Evolutionary conservation across 2,329 filamentous ascomycete genomes (phyloP), one percentile per base, ranked within the genome.

Genomic region (Aspergillus ochraceoroseus): DNA sequence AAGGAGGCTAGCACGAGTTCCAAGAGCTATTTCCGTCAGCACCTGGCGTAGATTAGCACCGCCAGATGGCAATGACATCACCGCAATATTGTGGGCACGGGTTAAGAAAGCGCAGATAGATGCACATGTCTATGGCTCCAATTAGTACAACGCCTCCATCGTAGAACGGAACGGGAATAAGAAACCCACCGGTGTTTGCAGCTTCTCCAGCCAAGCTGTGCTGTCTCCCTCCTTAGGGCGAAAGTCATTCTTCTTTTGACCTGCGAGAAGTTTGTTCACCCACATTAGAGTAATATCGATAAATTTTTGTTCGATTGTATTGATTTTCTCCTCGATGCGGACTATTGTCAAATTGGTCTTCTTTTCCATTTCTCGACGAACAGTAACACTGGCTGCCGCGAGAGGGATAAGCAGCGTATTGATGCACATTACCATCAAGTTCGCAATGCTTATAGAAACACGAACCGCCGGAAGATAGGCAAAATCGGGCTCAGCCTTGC

Each of bases 391-490:
- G 39, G 84, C 81, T 42, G 90, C 82, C 14, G 90, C 89, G 6
- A 98, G 77, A 7, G 88, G 87, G 51, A 96, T 83, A 14, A 98
- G 79, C 11, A 96, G 87, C 3, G 88, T 89, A 44, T 83, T 82
- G 52, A 94, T 89, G 55, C 92, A 95, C 47, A 87, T 87, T 53
- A 90, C 83, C 80, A 96, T 94, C 53, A 98, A 79, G 60, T 90
- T 89, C 6, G 92, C 84, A 48, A 95, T 90, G 38, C 82, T 89
- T 38, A 95, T 87, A 6, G 87, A 85, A 2, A 85, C 80, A 22
- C 85, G 83, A 25, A 96, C 75, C 7, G 80, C 80, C 5, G 82
- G 79, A 26, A 98, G 75, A 62, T 94, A 95, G 2, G 77, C 76
- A 35, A 96, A 75, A 62, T 98, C 90, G 0, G 92, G 92, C 59